phyloP scores from a whole-genome alignment of 805 yeast genomes.

The Babjeviella inositovora region DNA sequence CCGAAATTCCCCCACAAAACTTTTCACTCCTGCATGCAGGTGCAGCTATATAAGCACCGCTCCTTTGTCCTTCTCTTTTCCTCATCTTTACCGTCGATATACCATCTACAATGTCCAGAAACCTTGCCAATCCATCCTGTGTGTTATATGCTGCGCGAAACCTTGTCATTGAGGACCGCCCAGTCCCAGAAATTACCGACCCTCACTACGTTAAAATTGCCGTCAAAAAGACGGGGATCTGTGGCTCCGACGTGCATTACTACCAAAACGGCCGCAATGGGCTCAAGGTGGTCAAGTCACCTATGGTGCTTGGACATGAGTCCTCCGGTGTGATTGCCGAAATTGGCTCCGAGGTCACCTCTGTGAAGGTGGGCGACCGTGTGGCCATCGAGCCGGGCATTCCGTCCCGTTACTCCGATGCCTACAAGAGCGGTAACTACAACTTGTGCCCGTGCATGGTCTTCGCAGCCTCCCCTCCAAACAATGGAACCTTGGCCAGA shows the following conservation, averaged over 20 bases:
- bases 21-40: too few species aligned
- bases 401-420: slow-evolving; percentile 65
- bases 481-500: slow-evolving; percentile 66
- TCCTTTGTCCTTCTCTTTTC: too few species aligned
- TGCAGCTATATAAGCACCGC: too few species aligned
- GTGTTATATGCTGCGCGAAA: too few species aligned
- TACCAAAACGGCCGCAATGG: slow-evolving; percentile 72
- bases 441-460: slow-evolving; percentile 76
- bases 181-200: slow-evolving; percentile 43
- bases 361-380: slow-evolving; percentile 62
- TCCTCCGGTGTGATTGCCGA: slow-evolving; percentile 64
- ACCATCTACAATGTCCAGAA: too few species aligned
- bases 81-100: too few species aligned
- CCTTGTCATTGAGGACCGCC: slow-evolving; percentile 51
- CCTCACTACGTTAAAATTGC: slow-evolving; percentile 59
- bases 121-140: too few species aligned
- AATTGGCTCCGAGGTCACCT: slow-evolving; percentile 49
- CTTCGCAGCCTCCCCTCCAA: slow-evolving; percentile 85
- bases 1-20: too few species aligned
- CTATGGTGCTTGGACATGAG: slow-evolving; percentile 87
- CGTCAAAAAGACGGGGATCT: slow-evolving; percentile 73
- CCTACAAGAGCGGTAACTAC: slow-evolving; percentile 64
- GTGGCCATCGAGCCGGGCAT: slow-evolving; percentile 88
- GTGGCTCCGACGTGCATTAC: slow-evolving; percentile 81
- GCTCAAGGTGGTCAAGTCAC: slow-evolving; percentile 50